Base-by-base conservation (phyloP, 305 asterid genomes). In the Ilex paraguariensis region DNA sequence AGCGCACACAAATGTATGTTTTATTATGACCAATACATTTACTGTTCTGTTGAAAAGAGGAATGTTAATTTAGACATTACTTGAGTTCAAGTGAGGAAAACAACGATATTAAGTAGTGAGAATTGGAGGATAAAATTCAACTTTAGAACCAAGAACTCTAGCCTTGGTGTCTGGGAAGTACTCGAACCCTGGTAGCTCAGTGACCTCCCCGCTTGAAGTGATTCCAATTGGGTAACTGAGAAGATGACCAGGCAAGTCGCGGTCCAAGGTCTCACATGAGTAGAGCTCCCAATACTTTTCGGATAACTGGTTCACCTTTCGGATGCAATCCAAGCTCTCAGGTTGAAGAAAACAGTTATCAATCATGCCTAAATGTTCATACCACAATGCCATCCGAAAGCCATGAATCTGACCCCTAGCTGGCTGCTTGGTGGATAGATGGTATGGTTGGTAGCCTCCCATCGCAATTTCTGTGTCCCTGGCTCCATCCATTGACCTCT, bases 401-500 rank as follows among this genome's bases (percentile, higher is more conserved):
- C 83, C 83, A 39, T 74, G 69, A 12, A 78, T 54, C 39, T 78
- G 66, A 2, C 83, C 83, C 44, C 80, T 65, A 0, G 83, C 80
- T 1, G 80, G 75, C 59, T 64, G 62, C 54, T 10, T 60, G 63
- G 46, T 17, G 1, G 80, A 57, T 0, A 77, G 68, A 51, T 78
- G 83, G 13, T 50, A 60, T 5, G 83, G 83, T 44, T 78, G 83
- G 66, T 63, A 78, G 3, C 72, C 80, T 13, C 77, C 83, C 80
- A 78, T 78, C 0, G 83, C 83, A 0, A 78, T 78, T 50, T 78
- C 83, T 4, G 83, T 70, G 55, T 74, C 83, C 59, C 82, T 61
- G 8, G 77, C 69, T 13, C 82, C 82, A 9, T 69, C 82, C 79
- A 77, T 77, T 7, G 82, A 77, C 14, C 82, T 65, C 44, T 77